phyloP scores from a whole-genome alignment of 192 early-diverging fungal genomes.

The Kickxella alabastrina region DNA sequence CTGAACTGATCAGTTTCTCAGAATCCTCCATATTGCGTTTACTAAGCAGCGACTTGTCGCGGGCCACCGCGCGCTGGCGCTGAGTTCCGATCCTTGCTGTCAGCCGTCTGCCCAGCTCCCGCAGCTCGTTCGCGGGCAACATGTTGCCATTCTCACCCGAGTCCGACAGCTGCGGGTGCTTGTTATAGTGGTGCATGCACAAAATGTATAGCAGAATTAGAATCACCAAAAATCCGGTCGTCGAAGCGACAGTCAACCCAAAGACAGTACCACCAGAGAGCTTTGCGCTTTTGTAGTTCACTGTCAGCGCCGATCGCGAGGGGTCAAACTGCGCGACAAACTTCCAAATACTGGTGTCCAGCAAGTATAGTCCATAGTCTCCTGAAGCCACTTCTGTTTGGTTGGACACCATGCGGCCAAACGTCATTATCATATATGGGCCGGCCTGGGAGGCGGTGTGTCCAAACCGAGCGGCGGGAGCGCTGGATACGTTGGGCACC shows the following conservation, averaged over 20 bases:
- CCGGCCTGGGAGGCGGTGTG: constrained; percentile 39
- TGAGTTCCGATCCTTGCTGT: constrained; percentile 26
- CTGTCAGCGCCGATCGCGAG: constrained; percentile 17
- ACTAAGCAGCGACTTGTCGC: background rate
- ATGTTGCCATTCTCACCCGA: constrained; percentile 20
- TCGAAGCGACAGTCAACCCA: constrained; percentile 37
- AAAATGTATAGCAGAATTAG: constrained; percentile 31
- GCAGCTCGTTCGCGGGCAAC: constrained; percentile 34
- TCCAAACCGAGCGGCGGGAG: constrained; percentile 32
- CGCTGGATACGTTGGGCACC: constrained; percentile 6
- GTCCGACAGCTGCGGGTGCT: constrained; percentile 29
- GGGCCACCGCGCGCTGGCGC: background rate
- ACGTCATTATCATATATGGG: constrained; percentile 42
- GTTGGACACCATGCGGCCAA: constrained; percentile 18
- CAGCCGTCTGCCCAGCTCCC: constrained; percentile 30
- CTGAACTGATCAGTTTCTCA: constrained; percentile 1
- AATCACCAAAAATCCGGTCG: constrained; percentile 25
- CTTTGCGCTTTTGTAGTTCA: constrained; percentile 17
- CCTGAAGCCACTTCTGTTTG: background rate
- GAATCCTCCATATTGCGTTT: background rate
- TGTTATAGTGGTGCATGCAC: constrained; percentile 46
- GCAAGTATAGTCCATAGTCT: constrained; percentile 38
- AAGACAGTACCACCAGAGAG: constrained; percentile 44
- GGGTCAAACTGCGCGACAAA: constrained; percentile 39
- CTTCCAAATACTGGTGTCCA: constrained; percentile 37